These are phyloP conservation scores for Spathaspora boniae DNA, from an alignment of 805 yeast genomes.

Conservation along the genomic window DNA sequence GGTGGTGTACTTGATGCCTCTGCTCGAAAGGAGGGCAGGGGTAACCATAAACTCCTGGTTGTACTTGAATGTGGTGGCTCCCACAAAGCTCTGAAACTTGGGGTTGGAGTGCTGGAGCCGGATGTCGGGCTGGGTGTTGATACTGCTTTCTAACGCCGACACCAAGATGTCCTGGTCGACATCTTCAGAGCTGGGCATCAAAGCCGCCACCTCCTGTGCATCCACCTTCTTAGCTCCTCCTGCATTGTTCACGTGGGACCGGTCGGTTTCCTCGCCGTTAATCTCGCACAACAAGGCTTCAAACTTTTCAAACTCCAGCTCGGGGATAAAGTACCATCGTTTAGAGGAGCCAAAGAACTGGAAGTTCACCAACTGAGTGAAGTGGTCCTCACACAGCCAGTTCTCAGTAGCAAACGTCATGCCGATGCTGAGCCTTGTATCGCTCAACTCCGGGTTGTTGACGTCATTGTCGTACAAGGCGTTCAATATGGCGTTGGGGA, in stretches of 20 bases:
- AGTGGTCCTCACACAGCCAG: conserved; percentile 63
- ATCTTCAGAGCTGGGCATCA: too few species aligned
- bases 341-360: conserved; percentile 54
- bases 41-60: conserved; percentile 48
- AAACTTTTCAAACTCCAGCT: conserved; percentile 48
- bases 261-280: conserved; percentile 9
- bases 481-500: conserved; percentile 47
- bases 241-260: conserved; percentile 19
- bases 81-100: conserved; percentile 21
- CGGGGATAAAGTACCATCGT: conserved; percentile 63
- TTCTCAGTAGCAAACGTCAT: conserved; percentile 52
- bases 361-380: conserved; percentile 50
- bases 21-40: conserved; percentile 43
- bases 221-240: conserved; percentile 19
- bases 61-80: conserved; percentile 12
- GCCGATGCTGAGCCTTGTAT: conserved; percentile 47
- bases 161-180: conserved; percentile 24
- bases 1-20: conserved; percentile 47
- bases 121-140: conserved; percentile 23
- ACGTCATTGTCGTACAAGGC: conserved; percentile 39
- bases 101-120: conserved; percentile 29
- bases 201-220: conserved; percentile 14
- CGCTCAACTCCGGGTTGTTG: conserved; percentile 41
- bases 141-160: conserved; percentile 30
- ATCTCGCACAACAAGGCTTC: conserved; percentile 37